Evolutionary conservation across 2,329 filamentous ascomycete genomes (phyloP).

Genomic region (Teratosphaeria epicoccoides): DNA sequence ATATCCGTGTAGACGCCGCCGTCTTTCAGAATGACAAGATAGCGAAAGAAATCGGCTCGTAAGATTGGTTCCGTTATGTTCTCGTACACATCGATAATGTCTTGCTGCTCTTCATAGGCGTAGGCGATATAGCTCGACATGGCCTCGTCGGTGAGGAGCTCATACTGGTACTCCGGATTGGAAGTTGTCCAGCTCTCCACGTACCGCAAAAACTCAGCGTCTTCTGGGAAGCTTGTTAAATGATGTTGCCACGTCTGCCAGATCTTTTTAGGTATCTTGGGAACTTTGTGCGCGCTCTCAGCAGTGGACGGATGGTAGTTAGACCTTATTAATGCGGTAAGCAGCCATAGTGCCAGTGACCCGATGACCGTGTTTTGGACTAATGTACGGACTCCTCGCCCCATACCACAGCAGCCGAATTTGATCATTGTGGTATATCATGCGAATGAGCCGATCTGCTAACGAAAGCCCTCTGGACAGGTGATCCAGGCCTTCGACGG

Average conservation of each 20-base stretch:
- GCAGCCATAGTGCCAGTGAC: no score
- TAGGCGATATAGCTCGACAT: conserved; percentile 6
- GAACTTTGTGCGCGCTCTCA: no score
- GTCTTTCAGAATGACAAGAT: conserved; percentile 10
- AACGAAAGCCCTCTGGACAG: no score
- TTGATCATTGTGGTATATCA: no score
- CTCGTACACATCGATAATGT: conserved; percentile 7
- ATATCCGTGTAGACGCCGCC: conserved; percentile 14
- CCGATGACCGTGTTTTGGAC: no score
- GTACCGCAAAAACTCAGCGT: conserved; percentile 1
- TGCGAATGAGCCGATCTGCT: no score
- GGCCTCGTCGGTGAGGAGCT: conserved; percentile 5
- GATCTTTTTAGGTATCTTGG: conserved; percentile 6
- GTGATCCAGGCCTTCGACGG: no score
- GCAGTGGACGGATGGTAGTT: no score
- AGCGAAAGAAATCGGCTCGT: conserved; percentile 11
- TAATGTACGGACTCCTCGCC: no score
- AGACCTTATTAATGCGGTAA: no score
- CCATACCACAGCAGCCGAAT: no score
- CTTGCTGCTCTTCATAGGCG: conserved; percentile 4
- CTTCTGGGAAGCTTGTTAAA: neutral
- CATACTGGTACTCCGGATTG: conserved; percentile 9
- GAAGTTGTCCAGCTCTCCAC: conserved; percentile 4
- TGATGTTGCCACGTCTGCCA: conserved; percentile 8
- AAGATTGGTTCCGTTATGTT: conserved; percentile 6